Evolutionary conservation across 2,329 filamentous ascomycete species (phyloP), one percentile per base, ranked within the genome.

Genomic region (Aspergillus aculeatinus): DNA sequence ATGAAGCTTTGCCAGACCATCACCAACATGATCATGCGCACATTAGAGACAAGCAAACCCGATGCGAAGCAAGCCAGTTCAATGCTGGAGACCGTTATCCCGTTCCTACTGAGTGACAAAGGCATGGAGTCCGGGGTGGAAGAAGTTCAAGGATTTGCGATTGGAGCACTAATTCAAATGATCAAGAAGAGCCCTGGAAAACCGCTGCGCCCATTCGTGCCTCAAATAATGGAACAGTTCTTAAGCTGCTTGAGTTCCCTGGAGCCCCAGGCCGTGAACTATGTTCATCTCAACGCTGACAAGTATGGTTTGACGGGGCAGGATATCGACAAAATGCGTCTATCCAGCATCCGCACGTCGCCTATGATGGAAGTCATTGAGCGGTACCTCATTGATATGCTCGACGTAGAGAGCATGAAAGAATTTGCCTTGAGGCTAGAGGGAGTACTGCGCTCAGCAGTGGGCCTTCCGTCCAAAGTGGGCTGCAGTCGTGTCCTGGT

Each of bases 321-420:
- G 66, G 88, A 94, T 69, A 92, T 99, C 58, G 95, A 99, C 75
- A 93, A 92, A 72, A 84, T 92, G 75, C 85, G 95, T 58, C 87
- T 95, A 14, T 88, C 86, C 44, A 90, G 88, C 72, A 91, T 97
- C 31, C 90, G 92, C 29, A 87, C 86, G 55, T 96, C 92, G 16
- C 94, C 95, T 0, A 87, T 99, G 65, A 96, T 93, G 70, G 93
- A 97, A 74, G 92, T 92, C 1, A 92, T 98, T 58, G 91, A 96
- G 68, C 86, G 93, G 64, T 92, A 91, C 69, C 64, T 79, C 55
- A 84, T 99, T 33, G 92, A 96, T 61, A 87, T 91, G 55, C 82
- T 96, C 1, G 92, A 98, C 70, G 87, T 87, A 6, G 79, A 82
- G 4, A 88, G 89, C n/a, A 94, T 97, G 86, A 83, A 83, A 50